phyloP scores from a whole-genome alignment of 345 rosid species.

The Bretschneidera sinensis region DNA sequence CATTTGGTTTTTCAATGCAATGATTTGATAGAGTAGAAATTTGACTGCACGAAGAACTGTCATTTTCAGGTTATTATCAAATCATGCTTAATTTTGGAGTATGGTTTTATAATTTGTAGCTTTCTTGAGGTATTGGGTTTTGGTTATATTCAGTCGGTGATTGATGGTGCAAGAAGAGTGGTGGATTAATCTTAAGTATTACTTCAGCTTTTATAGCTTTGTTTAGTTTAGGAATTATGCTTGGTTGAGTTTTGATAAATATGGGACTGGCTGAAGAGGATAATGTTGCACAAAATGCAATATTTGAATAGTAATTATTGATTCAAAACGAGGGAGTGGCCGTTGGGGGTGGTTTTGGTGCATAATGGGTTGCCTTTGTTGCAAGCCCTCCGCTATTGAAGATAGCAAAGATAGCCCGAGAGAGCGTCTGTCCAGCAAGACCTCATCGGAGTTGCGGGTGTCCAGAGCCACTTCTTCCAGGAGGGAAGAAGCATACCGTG shows the following conservation, averaged over 20 bases:
- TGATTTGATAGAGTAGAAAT: slow-evolving; percentile 13
- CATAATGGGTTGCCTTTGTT: slow-evolving; percentile 77
- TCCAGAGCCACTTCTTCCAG: slow-evolving; percentile 63
- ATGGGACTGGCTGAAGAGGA: slow-evolving; percentile 28
- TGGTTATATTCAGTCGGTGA: neutral
- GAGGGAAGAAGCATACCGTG: slow-evolving; percentile 62
- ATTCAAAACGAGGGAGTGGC: slow-evolving; percentile 21
- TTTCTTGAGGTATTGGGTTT: slow-evolving; percentile 14
- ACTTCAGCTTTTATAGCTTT: slow-evolving; percentile 11
- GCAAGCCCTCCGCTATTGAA: slow-evolving; percentile 84
- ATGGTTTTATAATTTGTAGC: neutral
- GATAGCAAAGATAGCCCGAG: slow-evolving; percentile 84
- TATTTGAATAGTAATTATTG: slow-evolving; percentile 29
- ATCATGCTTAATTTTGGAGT: slow-evolving; percentile 6
- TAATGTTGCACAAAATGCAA: slow-evolving; percentile 17
- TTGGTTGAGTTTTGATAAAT: slow-evolving; percentile 8
- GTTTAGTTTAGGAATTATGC: slow-evolving; percentile 12
- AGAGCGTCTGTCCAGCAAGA: slow-evolving; percentile 57
- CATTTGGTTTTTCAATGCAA: neutral
- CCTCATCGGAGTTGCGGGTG: slow-evolving; percentile 48
- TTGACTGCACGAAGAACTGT: slow-evolving; percentile 4
- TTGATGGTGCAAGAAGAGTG: slow-evolving; percentile 12
- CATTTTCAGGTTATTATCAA: slow-evolving; percentile 11
- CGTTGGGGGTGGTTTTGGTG: slow-evolving; percentile 36
- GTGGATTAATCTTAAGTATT: slow-evolving; percentile 19